These are phyloP conservation scores for Talaromyces verruculosus DNA, from an alignment of 2,329 filamentous ascomycete species.

Conservation along the genomic window DNA sequence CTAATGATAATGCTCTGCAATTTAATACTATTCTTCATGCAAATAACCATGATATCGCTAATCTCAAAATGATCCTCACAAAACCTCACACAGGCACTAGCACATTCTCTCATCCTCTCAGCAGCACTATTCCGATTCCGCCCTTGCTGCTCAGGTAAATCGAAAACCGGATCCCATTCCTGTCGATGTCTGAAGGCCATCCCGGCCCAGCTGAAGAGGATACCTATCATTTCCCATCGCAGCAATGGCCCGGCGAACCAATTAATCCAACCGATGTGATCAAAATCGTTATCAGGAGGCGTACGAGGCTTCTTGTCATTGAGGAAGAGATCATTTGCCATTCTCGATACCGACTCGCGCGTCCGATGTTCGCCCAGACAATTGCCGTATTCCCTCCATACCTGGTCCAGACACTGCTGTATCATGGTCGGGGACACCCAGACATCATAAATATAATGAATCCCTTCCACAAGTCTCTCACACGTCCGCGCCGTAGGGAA, in stretches of 20 bases:
- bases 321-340: slow-evolving; percentile 5
- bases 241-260: slow-evolving; percentile 20
- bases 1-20: neutral
- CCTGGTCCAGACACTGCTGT: slow-evolving; percentile 9
- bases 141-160: slow-evolving; percentile 12
- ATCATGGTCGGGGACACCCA: slow-evolving; percentile 11
- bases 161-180: neutral
- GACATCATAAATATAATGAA: slow-evolving; percentile 12
- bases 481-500: slow-evolving; percentile 1
- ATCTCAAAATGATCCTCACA: slow-evolving; percentile 7
- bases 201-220: slow-evolving; percentile 25
- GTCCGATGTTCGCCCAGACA: slow-evolving; percentile 4
- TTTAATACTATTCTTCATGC: slow-evolving; percentile 9
- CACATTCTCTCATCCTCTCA: slow-evolving; percentile 25
- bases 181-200: slow-evolving; percentile 5
- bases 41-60: slow-evolving; percentile 14
- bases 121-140: slow-evolving; percentile 18
- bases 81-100: slow-evolving; percentile 24
- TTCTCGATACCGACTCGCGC: neutral
- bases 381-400: slow-evolving; percentile 8
- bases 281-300: neutral
- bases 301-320: slow-evolving; percentile 1
- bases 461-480: neutral
- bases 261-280: neutral
- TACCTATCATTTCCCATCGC: slow-evolving; percentile 27